Evolutionary conservation across 2,329 filamentous ascomycete species (phyloP).

Genomic region (Ophiognomonia clavigignenti-juglandacearum): DNA sequence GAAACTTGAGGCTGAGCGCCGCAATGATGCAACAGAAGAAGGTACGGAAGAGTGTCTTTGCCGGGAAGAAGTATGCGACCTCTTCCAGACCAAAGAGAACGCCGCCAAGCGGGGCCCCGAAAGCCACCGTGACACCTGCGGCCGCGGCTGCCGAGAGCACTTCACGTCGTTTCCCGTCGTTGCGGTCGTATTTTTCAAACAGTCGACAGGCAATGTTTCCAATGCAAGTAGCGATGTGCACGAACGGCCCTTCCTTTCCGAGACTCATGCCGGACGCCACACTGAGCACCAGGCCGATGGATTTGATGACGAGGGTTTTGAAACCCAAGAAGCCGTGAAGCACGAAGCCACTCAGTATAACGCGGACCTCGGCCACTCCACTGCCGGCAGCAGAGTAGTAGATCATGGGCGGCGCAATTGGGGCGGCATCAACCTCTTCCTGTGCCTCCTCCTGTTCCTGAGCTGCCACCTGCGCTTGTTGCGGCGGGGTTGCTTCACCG

Average conservation of each 20-base stretch:
- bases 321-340: constrained; percentile 91
- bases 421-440: constrained; percentile 31
- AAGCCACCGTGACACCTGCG: constrained; percentile 88
- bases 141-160: constrained; percentile 90
- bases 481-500: constrained; percentile 36
- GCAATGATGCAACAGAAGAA: constrained; percentile 98
- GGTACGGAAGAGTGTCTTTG: constrained; percentile 93
- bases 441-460: constrained; percentile 27
- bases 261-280: constrained; percentile 90
- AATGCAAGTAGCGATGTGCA: constrained; percentile 94
- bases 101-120: constrained; percentile 81
- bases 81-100: constrained; percentile 93
- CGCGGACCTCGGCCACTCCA: constrained; percentile 93
- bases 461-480: constrained; percentile 9
- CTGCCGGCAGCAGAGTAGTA: constrained; percentile 96
- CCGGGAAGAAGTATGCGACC: constrained; percentile 94
- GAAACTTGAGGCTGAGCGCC: constrained; percentile 84
- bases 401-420: constrained; percentile 63
- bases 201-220: constrained; percentile 92
- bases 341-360: constrained; percentile 97
- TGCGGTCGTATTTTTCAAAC: constrained; percentile 90
- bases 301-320: constrained; percentile 82
- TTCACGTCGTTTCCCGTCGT: constrained; percentile 91
- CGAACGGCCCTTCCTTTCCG: constrained; percentile 91
- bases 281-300: constrained; percentile 74